Percentiles rank a stretch among this genome's conserved stretches.
These are phyloP conservation scores for Fusarium torreyae DNA, from an alignment of 2,329 filamentous ascomycete genomes.

Conservation along the genomic window DNA sequence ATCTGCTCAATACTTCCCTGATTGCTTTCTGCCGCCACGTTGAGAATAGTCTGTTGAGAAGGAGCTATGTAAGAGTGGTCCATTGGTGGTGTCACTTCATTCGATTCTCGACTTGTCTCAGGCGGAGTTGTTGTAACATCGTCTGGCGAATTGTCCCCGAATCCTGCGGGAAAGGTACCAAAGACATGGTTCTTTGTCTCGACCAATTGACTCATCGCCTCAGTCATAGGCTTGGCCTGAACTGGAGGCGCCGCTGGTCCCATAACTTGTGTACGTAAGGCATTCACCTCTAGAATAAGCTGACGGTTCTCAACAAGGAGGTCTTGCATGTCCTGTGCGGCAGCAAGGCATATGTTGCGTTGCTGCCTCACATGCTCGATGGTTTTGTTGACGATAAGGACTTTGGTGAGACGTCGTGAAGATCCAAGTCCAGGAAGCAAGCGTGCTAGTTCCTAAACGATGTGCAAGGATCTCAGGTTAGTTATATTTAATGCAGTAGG, in stretches of 20 bases:
- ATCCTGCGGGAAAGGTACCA: slow-evolving; percentile 5
- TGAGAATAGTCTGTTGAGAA: background rate
- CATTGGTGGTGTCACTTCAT: background rate
- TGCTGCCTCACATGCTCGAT: slow-evolving; percentile 23
- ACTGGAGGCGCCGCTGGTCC: background rate
- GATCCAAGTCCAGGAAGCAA: slow-evolving; percentile 12
- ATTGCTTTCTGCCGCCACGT: background rate
- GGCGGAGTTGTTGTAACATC: background rate
- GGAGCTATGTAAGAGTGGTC: background rate
- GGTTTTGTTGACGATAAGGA: slow-evolving; percentile 29
- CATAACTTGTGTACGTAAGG: slow-evolving; percentile 11
- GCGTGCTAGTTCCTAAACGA: slow-evolving; percentile 19
- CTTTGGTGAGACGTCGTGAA: slow-evolving; percentile 23
- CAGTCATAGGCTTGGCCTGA: slow-evolving; percentile 10
- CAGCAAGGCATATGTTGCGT: background rate
- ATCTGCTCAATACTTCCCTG: background rate
- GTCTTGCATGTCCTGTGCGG: slow-evolving; percentile 12
- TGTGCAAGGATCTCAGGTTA: background rate
- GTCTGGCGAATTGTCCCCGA: slow-evolving; percentile 20
- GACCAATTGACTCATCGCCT: slow-evolving; percentile 22
- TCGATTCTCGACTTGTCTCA: background rate
- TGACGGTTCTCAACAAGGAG: slow-evolving; percentile 2
- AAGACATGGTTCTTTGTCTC: slow-evolving; percentile 21
- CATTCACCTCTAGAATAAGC: slow-evolving; percentile 16
- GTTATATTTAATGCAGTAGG: background rate